A percentile compares a stretch with the other conserved stretches of the same genome.
phyloP scores from a whole-genome alignment of 139 green algal genomes.

The Auxenochlorella pyrenoidosa region DNA sequence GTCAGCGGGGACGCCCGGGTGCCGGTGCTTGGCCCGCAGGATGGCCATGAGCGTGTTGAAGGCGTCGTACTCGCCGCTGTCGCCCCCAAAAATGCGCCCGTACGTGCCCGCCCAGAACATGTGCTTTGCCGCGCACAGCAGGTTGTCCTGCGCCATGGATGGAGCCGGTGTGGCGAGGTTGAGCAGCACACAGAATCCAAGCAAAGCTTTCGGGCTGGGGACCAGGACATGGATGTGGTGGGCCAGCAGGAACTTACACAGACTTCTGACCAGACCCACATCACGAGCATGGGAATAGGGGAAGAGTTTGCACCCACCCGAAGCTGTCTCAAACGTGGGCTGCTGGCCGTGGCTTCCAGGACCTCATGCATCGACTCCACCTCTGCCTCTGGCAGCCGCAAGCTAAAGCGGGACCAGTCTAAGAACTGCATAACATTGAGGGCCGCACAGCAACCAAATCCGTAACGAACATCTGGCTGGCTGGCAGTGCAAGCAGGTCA shows the following conservation, averaged over 20 bases:
- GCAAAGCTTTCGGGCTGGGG: too few relatives aligned
- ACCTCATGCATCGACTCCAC: not conserved
- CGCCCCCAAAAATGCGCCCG: not conserved
- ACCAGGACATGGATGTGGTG: too few relatives aligned
- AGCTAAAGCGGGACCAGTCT: not conserved
- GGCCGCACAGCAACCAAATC: too few relatives aligned
- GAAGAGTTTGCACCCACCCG: not conserved
- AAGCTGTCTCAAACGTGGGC: not conserved
- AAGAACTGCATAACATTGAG: not conserved
- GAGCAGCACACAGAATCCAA: too few relatives aligned
- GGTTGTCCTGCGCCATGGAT: not conserved
- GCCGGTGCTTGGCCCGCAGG: not conserved
- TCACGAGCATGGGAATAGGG: too few relatives aligned
- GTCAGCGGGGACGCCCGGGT: not conserved
- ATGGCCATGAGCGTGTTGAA: constrained; percentile 1
- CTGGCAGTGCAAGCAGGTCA: too few relatives aligned
- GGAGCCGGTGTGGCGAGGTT: too few relatives aligned
- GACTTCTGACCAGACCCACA: too few relatives aligned
- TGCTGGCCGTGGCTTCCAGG: not conserved
- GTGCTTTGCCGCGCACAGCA: not conserved
- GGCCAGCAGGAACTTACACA: too few relatives aligned
- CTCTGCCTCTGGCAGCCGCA: not conserved
- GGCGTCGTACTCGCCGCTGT: not conserved
- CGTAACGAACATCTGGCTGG: too few relatives aligned
- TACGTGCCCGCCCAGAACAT: not conserved